Conservation (phyloP, 2,329 filamentous ascomycete species). For the Periglandula ipomoeae region DNA sequence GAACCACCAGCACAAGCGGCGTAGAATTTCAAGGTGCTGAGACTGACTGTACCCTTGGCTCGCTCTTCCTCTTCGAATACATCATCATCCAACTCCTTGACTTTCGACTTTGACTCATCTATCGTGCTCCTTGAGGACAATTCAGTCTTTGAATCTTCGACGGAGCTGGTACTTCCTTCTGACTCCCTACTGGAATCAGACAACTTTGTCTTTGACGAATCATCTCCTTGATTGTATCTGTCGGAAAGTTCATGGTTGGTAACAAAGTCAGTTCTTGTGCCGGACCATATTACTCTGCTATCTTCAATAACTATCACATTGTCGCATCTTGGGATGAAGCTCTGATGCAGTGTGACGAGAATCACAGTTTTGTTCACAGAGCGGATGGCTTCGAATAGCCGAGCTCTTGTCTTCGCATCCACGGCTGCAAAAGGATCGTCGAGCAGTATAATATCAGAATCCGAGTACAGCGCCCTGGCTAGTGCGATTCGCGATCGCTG, state of each 20-base stretch:
- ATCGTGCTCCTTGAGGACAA: background rate
- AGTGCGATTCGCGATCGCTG: background rate
- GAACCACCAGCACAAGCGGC: background rate
- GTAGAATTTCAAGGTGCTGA: background rate
- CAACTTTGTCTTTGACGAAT: background rate
- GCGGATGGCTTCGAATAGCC: background rate
- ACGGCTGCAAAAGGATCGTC: background rate
- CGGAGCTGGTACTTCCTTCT: background rate
- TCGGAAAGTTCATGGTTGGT: background rate
- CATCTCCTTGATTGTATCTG: background rate
- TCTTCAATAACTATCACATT: background rate
- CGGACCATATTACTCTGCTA: background rate
- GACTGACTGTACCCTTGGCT: background rate
- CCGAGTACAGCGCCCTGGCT: background rate
- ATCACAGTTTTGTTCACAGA: background rate
- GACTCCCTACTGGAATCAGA: background rate
- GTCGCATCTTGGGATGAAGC: background rate
- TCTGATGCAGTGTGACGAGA: background rate
- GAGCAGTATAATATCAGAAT: background rate
- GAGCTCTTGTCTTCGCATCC: background rate
- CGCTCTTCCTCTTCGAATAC: background rate
- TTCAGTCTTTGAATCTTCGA: background rate
- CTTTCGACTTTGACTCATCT: background rate
- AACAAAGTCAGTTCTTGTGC: background rate
- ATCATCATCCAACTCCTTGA: no score